Percentiles rank a stretch among this genome's conserved stretches.
phyloP scores from a whole-genome alignment of 768 basidiomycete species.

The Suillus plorans region DNA sequence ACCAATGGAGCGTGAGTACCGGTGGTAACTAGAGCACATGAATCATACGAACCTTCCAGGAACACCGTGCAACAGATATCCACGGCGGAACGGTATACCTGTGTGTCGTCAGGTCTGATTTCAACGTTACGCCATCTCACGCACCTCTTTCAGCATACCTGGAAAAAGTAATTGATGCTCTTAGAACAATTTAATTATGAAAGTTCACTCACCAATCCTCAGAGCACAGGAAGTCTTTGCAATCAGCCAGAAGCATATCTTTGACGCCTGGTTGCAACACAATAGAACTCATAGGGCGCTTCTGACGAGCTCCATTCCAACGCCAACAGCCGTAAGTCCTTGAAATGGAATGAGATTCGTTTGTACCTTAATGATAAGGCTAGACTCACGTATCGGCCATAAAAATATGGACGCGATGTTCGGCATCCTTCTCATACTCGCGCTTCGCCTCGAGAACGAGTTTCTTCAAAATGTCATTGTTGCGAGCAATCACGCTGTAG shows the following conservation, averaged over 20 bases:
- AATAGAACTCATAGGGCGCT: constrained; percentile 90
- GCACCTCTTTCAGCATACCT: constrained; percentile 91
- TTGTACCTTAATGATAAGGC: constrained; percentile 16
- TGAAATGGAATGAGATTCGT: constrained; percentile 1
- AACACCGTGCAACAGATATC: constrained; percentile 82
- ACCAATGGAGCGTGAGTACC: constrained; percentile 16
- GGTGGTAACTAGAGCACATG: constrained; percentile 3
- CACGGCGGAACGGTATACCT: constrained; percentile 89
- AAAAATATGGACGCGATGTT: constrained; percentile 87
- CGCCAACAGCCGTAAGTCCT: constrained; percentile 80
- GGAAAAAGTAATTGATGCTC: constrained; percentile 19
- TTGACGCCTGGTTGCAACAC: constrained; percentile 87
- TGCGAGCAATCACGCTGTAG: constrained; percentile 79
- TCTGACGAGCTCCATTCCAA: constrained; percentile 87
- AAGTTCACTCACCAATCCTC: constrained; percentile 73
- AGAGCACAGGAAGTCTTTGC: constrained; percentile 79
- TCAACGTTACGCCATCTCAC: constrained; percentile 27
- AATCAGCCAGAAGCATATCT: constrained; percentile 87
- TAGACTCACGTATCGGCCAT: constrained; percentile 80
- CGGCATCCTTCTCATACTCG: constrained; percentile 88
- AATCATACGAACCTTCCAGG: constrained; percentile 64
- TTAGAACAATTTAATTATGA: constrained; percentile 20
- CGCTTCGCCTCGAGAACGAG: constrained; percentile 85
- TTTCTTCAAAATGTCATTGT: constrained; percentile 84
- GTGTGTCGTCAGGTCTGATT: constrained; percentile 18